Base-by-base conservation (phyloP, 2,329 filamentous ascomycete genomes). In the Aspergillus brunneoviolaceus region DNA sequence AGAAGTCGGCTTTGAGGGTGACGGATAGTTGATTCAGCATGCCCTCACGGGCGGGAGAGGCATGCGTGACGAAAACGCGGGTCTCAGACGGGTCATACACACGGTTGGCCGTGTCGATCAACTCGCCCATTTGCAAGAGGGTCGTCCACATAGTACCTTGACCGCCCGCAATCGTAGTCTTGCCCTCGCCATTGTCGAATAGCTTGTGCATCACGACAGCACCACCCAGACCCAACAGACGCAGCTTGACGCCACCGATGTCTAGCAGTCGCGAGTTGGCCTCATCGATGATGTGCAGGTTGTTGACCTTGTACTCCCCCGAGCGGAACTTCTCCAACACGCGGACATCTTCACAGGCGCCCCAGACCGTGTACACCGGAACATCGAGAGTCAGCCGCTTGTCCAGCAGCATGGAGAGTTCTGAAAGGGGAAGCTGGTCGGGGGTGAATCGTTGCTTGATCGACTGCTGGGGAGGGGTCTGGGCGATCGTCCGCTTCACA, bases 101-200 rank as follows among this genome's bases (percentile, higher is more conserved):
- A 69, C 95, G 91, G 77, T 97, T 96, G 19, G 95, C 95, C 4
- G 96, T 99, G 75, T 99, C 95, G 57, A 99, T 92, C 53, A 99
- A 83, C 79, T 99, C 95, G 56, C 95, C 95, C 90, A 99, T 99
- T 79, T 99, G 95, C 65, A 99, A 80, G 31, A 99, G 82, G 6
- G 95, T 99, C 7, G 95, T 99, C 95, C 95, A 99, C 95, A 99
- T 99, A 50, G 95, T 99, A 63, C 95, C 95, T 77, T 99, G 95
- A 21, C 95, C 95, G 74, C 95, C 95, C 23, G 95, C 95, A 77
- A 99, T 99, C 2, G 96, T 99, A 54, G 95, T 99, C 77, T 94
- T 89, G 62, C 95, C 95, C 74, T 99, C 95, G 57, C 95, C 95
- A 68, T 99, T 99, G 77, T 99, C 95, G 72, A 99, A 99, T 19